Conservation (phyloP, 805 yeast genomes). For the Lachancea meyersii region DNA sequence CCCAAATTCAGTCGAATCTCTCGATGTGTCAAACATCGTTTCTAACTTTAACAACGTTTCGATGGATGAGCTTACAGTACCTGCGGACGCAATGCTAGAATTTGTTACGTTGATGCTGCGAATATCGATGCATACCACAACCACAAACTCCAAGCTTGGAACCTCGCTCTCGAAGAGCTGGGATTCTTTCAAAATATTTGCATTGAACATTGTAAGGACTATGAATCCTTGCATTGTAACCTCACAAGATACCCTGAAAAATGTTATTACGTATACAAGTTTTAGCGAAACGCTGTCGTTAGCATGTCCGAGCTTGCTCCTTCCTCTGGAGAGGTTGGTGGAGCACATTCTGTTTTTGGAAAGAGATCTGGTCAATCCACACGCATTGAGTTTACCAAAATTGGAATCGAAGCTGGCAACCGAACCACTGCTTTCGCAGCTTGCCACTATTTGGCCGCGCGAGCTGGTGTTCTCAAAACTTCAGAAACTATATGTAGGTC, state of each 20-base stretch:
- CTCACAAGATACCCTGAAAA: constrained; percentile 9
- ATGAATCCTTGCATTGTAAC: constrained; percentile 38
- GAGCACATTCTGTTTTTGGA: constrained; percentile 38
- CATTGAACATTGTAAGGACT: constrained; percentile 44
- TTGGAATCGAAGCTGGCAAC: constrained; percentile 17
- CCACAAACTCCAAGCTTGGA: constrained; percentile 30
- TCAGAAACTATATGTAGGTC: constrained; percentile 61
- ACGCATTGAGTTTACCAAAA: constrained; percentile 2
- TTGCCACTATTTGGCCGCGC: constrained; percentile 36
- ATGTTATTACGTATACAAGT: constrained; percentile 27
- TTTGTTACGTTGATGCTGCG: constrained; percentile 46
- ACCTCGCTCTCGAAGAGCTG: constrained; percentile 27
- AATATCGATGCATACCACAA: constrained; percentile 36
- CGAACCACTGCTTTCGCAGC: constrained; percentile 37
- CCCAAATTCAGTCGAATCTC: constrained; percentile 13
- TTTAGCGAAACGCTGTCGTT: constrained; percentile 31
- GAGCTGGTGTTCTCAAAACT: constrained; percentile 43
- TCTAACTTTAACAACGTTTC: constrained; percentile 41
- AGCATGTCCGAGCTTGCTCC: constrained; percentile 40
- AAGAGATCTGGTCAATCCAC: constrained; percentile 15
- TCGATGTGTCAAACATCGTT: constrained; percentile 21
- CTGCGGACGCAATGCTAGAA: constrained; percentile 38
- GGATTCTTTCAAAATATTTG: constrained; percentile 39
- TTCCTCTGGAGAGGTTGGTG: constrained; percentile 41
- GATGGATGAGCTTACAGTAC: constrained; percentile 33